These are phyloP conservation scores for Leccinum incarnatum DNA, from an alignment of 768 basidiomycete genomes.

Conservation along the genomic window DNA sequence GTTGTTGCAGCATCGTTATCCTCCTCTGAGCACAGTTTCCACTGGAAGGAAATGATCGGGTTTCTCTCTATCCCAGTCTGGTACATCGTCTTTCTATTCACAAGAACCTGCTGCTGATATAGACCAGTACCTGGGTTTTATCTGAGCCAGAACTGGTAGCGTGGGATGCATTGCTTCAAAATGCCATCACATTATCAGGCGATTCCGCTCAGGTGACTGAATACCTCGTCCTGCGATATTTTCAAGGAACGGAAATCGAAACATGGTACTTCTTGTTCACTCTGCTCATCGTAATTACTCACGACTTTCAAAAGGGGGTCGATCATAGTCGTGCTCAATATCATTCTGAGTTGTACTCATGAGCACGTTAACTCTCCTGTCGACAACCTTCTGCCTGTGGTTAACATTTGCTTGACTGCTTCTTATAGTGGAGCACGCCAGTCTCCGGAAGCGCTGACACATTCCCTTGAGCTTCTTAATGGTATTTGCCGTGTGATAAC, in stretches of 20 bases:
- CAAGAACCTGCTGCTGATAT: slow-evolving; percentile 3
- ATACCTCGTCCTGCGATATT: slow-evolving; percentile 9
- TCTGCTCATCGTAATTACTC: slow-evolving; percentile 1
- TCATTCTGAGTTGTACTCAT: slow-evolving; percentile 12
- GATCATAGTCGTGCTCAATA: slow-evolving; percentile 13
- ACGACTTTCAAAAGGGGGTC: slow-evolving; percentile 23
- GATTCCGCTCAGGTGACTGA: slow-evolving; percentile 11
- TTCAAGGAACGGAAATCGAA: slow-evolving; percentile 15
- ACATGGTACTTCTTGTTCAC: slow-evolving; percentile 19
- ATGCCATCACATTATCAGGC: slow-evolving; percentile 25
- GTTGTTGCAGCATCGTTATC: slow-evolving; percentile 38
- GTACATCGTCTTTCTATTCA: slow-evolving; percentile 30
- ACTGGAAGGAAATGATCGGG: slow-evolving; percentile 42
- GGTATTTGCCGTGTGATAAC: slow-evolving; percentile 34
- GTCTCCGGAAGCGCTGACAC: slow-evolving; percentile 23
- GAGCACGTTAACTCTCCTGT: slow-evolving; percentile 10
- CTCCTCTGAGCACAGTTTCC: slow-evolving; percentile 20
- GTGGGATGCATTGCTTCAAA: slow-evolving; percentile 42
- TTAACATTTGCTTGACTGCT: slow-evolving; percentile 32
- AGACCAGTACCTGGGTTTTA: slow-evolving; percentile 44
- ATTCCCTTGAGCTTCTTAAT: slow-evolving; percentile 38
- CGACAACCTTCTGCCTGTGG: slow-evolving; percentile 25
- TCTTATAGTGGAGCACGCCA: slow-evolving; percentile 33
- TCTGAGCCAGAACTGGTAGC: slow-evolving; percentile 38
- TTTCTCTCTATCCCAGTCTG: slow-evolving; percentile 49